phyloP scores from a whole-genome alignment of 805 yeast genomes.

The Candida insectorum region DNA sequence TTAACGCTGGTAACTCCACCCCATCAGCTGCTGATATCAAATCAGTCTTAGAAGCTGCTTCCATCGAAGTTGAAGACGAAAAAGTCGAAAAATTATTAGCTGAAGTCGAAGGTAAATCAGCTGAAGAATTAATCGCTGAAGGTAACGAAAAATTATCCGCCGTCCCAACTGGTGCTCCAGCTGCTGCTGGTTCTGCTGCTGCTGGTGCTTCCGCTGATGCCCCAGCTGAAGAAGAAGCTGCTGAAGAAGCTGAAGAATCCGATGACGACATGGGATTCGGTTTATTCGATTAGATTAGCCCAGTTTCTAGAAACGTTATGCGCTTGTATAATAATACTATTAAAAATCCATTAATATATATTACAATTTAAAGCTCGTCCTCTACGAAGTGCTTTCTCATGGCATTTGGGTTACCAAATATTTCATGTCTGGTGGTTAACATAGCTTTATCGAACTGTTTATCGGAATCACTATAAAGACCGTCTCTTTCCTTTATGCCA shows the following conservation, averaged over 20 bases:
- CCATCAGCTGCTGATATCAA: slow-evolving; percentile 43
- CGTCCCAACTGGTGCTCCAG: slow-evolving; percentile 51
- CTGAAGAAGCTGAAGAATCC: slow-evolving; percentile 34
- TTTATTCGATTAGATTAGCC: slow-evolving; percentile 36
- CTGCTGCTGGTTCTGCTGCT: slow-evolving; percentile 36
- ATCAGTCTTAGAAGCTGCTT: slow-evolving; percentile 45
- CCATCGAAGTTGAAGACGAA: slow-evolving; percentile 62
- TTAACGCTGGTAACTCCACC: slow-evolving; percentile 44
- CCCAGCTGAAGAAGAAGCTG: slow-evolving; percentile 39
- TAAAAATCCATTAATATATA: slow-evolving; percentile 2
- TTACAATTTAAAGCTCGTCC: slow-evolving; percentile 6
- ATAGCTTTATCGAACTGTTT: slow-evolving; percentile 33
- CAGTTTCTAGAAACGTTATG: too few species aligned
- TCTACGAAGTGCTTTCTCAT: slow-evolving; percentile 47
- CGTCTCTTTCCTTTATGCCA: slow-evolving; percentile 22
- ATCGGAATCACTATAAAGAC: slow-evolving; percentile 28
- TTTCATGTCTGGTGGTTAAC: slow-evolving; percentile 51
- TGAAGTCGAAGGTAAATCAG: slow-evolving; percentile 48
- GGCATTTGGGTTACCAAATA: slow-evolving; percentile 78
- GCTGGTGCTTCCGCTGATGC: slow-evolving; percentile 34
- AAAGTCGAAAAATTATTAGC: slow-evolving; percentile 51
- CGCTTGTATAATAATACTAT: slow-evolving; percentile 10
- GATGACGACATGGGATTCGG: slow-evolving; percentile 46
- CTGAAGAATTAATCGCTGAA: slow-evolving; percentile 60
- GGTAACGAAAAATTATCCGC: slow-evolving; percentile 96